Evolutionary conservation across 495 filamentous ascomycete species (phyloP).

Genomic region (Penicillium mononematosum): DNA sequence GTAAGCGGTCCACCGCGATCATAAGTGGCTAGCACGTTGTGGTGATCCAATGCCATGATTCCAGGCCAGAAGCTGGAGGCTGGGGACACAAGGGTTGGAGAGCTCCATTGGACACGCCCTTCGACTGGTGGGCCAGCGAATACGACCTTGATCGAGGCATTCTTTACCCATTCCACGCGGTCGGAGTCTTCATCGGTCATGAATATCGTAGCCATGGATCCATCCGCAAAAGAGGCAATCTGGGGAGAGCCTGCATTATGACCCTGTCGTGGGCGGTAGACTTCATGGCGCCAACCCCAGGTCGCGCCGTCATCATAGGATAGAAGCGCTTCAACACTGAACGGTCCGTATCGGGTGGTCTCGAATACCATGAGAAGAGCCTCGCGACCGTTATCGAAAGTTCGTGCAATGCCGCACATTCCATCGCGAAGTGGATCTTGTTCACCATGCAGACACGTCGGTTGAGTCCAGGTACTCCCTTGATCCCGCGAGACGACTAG

Average conservation of each 20-base stretch:
- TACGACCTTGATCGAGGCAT: constrained; percentile 43
- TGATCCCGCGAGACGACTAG: constrained; percentile 54
- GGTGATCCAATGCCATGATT: constrained; percentile 37
- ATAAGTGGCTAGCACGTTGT: constrained; percentile 41
- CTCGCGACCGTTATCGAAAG: constrained; percentile 40
- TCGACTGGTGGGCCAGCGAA: constrained; percentile 38
- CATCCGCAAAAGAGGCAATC: constrained; percentile 55
- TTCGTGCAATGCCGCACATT: constrained; percentile 57
- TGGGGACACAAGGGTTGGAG: constrained; percentile 27
- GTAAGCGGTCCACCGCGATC: constrained; percentile 41
- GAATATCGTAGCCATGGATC: constrained; percentile 56
- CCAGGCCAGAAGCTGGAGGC: constrained; percentile 47
- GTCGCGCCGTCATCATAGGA: constrained; percentile 57
- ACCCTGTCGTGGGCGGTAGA: constrained; percentile 46
- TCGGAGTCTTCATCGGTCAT: constrained; percentile 59
- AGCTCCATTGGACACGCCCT: constrained; percentile 39
- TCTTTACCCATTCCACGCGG: constrained; percentile 38
- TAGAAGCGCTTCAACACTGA: constrained; percentile 54
- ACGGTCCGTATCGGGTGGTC: constrained; percentile 49
- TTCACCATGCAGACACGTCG: constrained; percentile 48
- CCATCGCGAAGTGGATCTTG: constrained; percentile 52
- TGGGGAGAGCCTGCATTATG: constrained; percentile 59
- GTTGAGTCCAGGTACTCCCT: constrained; percentile 50
- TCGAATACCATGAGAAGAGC: constrained; percentile 60
- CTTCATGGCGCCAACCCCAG: constrained; percentile 52